Conservation (phyloP, 169 alveolate species). For the Babesia sp. region DNA sequence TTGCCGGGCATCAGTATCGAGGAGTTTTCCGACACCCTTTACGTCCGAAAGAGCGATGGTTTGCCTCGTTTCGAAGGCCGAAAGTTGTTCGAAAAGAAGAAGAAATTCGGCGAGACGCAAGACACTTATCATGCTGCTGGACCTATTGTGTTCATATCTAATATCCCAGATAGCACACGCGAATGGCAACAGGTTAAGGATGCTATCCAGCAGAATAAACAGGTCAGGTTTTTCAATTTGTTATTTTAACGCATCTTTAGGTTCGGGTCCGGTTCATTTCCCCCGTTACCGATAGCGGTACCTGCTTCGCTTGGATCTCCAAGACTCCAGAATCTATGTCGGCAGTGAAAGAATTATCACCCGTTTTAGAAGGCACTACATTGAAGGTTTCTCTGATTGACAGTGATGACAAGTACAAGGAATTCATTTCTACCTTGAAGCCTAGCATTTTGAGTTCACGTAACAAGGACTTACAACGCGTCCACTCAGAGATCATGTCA, state of each 20-base stretch:
- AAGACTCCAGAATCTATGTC: constrained; percentile 33
- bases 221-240: background rate
- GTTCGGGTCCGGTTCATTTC: constrained; percentile 56
- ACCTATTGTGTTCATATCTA: constrained; percentile 34
- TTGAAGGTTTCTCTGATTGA: constrained; percentile 36
- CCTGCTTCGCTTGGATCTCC: constrained; percentile 60
- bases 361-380: constrained; percentile 10
- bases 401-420: constrained; percentile 42
- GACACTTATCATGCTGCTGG: constrained; percentile 67
- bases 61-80: constrained; percentile 57
- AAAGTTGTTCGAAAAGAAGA: constrained; percentile 55
- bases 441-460: constrained; percentile 57
- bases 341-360: constrained; percentile 36
- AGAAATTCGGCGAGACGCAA: constrained; percentile 62
- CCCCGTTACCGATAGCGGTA: constrained; percentile 45
- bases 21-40: constrained; percentile 40
- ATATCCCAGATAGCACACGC: constrained; percentile 38
- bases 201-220: constrained; percentile 32
- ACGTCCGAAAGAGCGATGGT: constrained; percentile 29
- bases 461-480: constrained; percentile 57
- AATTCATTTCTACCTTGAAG: constrained; percentile 43
- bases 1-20: constrained; percentile 20
- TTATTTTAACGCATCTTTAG: background rate
- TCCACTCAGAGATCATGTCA: constrained; percentile 53
- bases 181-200: constrained; percentile 61